Conservation (phyloP, 148 eudicot genomes). For the Chenopodium formosanum region DNA sequence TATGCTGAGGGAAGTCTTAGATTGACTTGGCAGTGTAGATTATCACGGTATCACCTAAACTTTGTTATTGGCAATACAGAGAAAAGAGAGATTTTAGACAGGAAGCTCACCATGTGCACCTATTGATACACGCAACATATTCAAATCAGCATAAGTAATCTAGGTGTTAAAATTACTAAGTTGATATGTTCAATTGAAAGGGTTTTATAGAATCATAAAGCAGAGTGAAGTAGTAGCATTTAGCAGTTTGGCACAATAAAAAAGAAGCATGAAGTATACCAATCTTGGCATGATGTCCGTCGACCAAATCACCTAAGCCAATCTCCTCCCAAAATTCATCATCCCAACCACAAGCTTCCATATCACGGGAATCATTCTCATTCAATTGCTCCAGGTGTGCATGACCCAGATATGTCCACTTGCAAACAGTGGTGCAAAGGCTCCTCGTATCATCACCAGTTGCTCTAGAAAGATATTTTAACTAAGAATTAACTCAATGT, state of each 20-base stretch:
- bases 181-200: not conserved
- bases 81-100: not conserved
- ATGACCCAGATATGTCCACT: constrained; percentile 99
- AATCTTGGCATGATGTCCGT: constrained; percentile 96
- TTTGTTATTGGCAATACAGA: not conserved
- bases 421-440: constrained; percentile 95
- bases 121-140: not conserved
- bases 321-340: constrained; percentile 99
- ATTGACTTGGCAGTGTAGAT: not conserved
- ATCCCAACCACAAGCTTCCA: constrained; percentile 99
- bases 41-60: not conserved
- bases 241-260: not conserved
- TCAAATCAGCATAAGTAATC: not conserved
- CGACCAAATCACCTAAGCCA: constrained; percentile 93
- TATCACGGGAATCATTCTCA: constrained; percentile 64
- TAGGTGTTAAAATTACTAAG: not conserved
- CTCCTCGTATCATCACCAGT: constrained; percentile 99
- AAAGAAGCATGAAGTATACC: constrained; percentile 42
- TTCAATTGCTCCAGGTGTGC: constrained; percentile 80
- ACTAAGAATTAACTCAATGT: not conserved
- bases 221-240: not conserved
- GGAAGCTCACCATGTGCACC: not conserved
- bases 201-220: not conserved
- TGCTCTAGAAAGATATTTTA: constrained; percentile 52
- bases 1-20: not conserved